phyloP scores from a whole-genome alignment of 2,329 filamentous ascomycete genomes.

The Colletotrichum sp. region DNA sequence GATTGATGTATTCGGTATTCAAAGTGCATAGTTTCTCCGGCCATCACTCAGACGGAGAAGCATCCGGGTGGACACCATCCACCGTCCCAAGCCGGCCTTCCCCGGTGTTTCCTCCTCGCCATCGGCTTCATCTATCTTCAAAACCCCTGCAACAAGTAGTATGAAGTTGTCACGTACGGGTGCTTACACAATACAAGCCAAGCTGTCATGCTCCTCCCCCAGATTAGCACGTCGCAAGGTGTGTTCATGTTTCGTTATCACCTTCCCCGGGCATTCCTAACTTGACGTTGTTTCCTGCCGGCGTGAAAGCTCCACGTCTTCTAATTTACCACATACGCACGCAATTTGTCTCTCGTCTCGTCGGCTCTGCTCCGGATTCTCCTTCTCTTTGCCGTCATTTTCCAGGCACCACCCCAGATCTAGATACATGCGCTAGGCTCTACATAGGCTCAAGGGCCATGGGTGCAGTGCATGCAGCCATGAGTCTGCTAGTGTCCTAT shows the following conservation, averaged over 20 bases:
- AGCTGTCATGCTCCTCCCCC: background rate
- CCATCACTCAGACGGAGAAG: background rate
- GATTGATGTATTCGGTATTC: background rate
- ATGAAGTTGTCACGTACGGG: background rate
- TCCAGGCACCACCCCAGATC: background rate
- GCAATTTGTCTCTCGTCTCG: background rate
- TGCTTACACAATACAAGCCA: background rate
- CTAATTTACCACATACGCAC: background rate
- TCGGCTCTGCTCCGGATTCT: background rate
- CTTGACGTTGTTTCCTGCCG: constrained; percentile 1
- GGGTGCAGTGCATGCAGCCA: background rate
- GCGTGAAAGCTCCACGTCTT: background rate
- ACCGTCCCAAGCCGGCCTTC: background rate
- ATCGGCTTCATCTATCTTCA: background rate
- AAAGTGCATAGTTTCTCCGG: background rate
- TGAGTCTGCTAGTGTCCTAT: background rate
- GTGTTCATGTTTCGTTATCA: background rate
- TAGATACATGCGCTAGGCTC: background rate
- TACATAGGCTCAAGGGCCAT: background rate
- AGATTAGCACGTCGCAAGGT: background rate
- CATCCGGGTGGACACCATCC: background rate
- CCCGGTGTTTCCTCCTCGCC: background rate
- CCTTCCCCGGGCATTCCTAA: background rate
- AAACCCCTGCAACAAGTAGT: background rate
- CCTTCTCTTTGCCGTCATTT: background rate